phyloP scores from a whole-genome alignment of 305 asterid species.

The Rubia tinctorum region DNA sequence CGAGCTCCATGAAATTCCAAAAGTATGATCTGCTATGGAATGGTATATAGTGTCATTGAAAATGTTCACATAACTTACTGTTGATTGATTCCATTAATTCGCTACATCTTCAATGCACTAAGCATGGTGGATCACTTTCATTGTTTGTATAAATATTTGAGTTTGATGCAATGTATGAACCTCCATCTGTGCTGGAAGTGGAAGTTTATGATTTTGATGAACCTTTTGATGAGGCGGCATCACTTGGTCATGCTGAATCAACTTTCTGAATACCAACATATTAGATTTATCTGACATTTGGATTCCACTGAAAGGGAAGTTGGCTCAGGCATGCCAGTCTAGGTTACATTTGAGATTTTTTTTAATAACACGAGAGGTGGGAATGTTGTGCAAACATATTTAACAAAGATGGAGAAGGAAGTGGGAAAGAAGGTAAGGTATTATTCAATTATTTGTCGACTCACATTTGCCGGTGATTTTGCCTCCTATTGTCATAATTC shows the following conservation, averaged over 20 bases:
- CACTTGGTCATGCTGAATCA: conserved; percentile 88
- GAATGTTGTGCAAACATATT: conserved; percentile 69
- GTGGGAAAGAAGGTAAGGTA: conserved; percentile 89
- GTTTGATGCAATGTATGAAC: conserved; percentile 98
- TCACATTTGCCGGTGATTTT: conserved; percentile 12
- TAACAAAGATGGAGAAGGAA: conserved; percentile 94
- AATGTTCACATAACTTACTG: background rate
- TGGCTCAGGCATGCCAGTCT: conserved; percentile 97
- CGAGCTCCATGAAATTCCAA: conserved; percentile 96
- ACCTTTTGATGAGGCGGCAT: conserved; percentile 85
- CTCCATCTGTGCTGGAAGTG: conserved; percentile 85
- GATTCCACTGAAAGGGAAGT: conserved; percentile 86
- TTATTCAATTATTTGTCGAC: conserved; percentile 16
- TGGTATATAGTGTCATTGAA: conserved; percentile 33
- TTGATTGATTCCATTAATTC: background rate
- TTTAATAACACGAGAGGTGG: conserved; percentile 73
- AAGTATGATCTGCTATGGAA: conserved; percentile 83
- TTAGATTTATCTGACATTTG: conserved; percentile 84
- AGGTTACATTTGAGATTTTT: conserved; percentile 88
- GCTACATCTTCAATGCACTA: conserved; percentile 14
- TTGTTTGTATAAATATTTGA: conserved; percentile 82
- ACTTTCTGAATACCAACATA: conserved; percentile 71
- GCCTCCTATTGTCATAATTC: conserved; percentile 15
- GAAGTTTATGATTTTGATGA: conserved; percentile 95
- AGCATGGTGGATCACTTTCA: conserved; percentile 10